Evolutionary conservation across 1,139 yeast genomes (phyloP).

Genomic region (Kazachstania sp.): DNA sequence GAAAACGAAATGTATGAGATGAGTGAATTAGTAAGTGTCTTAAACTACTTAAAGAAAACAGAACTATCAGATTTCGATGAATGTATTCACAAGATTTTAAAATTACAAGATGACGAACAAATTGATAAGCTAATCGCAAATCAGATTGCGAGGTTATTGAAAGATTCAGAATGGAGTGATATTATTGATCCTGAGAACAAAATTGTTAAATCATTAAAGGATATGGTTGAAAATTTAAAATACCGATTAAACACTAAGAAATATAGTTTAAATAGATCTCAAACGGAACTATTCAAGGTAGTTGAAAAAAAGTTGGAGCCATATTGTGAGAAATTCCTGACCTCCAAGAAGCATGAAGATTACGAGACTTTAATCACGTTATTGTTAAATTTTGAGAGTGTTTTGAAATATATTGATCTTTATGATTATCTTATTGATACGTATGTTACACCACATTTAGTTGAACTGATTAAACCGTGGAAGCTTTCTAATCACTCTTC

Average conservation of each 20-base stretch:
- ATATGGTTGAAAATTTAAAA: slow-evolving; percentile 11
- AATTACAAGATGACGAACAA: slow-evolving; percentile 5
- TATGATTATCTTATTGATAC: slow-evolving; percentile 25
- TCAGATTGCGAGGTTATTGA: background rate
- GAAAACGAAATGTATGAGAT: background rate
- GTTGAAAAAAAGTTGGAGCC: slow-evolving; percentile 10
- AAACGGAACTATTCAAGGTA: slow-evolving; percentile 17
- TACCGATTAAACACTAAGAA: slow-evolving; percentile 16
- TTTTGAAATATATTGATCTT: slow-evolving; percentile 31
- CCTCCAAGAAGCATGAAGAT: slow-evolving; percentile 4
- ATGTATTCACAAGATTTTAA: slow-evolving; percentile 3
- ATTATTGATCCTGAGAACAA: background rate
- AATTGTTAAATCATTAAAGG: slow-evolving; percentile 16
- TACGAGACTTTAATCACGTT: slow-evolving; percentile 25
- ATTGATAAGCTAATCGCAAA: slow-evolving; percentile 7
- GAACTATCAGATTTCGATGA: background rate
- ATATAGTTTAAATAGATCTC: slow-evolving; percentile 18
- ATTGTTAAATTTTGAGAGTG: slow-evolving; percentile 37
- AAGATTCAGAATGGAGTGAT: background rate
- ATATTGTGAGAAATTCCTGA: slow-evolving; percentile 10
- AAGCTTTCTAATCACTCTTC: background rate
- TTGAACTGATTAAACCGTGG: slow-evolving; percentile 28
- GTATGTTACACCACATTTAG: slow-evolving; percentile 34
- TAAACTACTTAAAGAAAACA: background rate
- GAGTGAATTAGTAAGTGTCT: background rate